Evolutionary conservation across 176 grass and related monocot genomes (phyloP).

Genomic region (Panicum miliaceum): DNA sequence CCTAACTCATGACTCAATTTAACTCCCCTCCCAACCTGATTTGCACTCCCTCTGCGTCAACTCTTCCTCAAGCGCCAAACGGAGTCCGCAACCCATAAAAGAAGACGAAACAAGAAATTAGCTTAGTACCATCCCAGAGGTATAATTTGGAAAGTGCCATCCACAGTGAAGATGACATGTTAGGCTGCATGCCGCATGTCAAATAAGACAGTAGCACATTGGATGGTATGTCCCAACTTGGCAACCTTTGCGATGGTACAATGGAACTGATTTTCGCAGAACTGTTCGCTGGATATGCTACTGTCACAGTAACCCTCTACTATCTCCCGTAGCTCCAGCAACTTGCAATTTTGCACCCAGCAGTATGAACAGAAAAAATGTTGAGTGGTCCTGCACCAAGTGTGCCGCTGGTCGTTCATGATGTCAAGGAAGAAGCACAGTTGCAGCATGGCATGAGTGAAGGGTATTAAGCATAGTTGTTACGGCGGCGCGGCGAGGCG

Average conservation of each 20-base stretch:
- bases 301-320: background rate
- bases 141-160: background rate
- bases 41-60: background rate
- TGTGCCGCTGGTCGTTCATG: background rate
- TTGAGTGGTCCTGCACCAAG: background rate
- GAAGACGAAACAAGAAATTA: background rate
- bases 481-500: too few species aligned
- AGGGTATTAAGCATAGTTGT: too few species aligned
- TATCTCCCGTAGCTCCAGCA: background rate
- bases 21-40: background rate
- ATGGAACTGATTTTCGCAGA: background rate
- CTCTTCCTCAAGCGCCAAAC: background rate
- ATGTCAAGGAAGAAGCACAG: background rate
- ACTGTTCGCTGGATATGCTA: conserved; percentile 6
- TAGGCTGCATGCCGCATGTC: background rate
- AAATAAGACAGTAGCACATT: background rate
- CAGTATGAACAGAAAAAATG: background rate
- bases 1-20: background rate
- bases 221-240: background rate
- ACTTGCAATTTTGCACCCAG: background rate
- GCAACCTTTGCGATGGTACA: background rate
- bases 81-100: background rate
- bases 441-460: background rate
- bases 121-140: background rate
- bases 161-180: background rate